A percentile compares a stretch with the other conserved stretches of the same genome.
These are phyloP conservation scores for Mycena latifolia DNA, from an alignment of 768 basidiomycete species.

Conservation along the genomic window DNA sequence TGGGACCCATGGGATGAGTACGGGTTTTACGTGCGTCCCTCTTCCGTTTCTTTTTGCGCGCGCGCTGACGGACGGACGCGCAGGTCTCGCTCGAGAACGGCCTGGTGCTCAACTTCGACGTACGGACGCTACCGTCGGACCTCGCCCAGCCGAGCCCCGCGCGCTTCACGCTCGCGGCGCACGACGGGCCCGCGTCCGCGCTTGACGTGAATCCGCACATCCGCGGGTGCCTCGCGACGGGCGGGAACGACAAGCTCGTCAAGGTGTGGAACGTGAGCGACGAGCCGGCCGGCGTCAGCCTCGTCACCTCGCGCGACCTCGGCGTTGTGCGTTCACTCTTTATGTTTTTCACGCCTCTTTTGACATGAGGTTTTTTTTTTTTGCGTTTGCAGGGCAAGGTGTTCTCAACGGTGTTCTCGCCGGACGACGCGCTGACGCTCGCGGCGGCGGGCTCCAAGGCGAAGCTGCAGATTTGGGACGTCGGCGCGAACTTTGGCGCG, in stretches of 20 bases:
- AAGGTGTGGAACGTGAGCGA: conserved; percentile 95
- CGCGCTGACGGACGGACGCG: conserved; percentile 4
- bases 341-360: background rate
- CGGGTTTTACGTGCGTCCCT: conserved; percentile 81
- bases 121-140: conserved; percentile 81
- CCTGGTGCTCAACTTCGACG: conserved; percentile 92
- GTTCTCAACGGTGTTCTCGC: conserved; percentile 92
- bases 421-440: conserved; percentile 93
- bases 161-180: conserved; percentile 92
- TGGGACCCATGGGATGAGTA: conserved; percentile 98
- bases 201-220: conserved; percentile 94
- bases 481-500: conserved; percentile 85
- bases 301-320: conserved; percentile 90
- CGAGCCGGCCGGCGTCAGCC: conserved; percentile 71
- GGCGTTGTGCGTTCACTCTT: conserved; percentile 76
- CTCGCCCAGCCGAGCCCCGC: conserved; percentile 74
- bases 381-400: conserved; percentile 91
- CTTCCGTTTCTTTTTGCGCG: background rate
- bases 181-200: conserved; percentile 90
- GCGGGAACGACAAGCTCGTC: conserved; percentile 94
- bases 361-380: background rate
- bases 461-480: conserved; percentile 96
- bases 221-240: conserved; percentile 91
- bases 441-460: conserved; percentile 96
- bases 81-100: conserved; percentile 97